Evolutionary conservation across 169 alveolate species (phyloP).

Genomic region (Eimeria tenella): DNA sequence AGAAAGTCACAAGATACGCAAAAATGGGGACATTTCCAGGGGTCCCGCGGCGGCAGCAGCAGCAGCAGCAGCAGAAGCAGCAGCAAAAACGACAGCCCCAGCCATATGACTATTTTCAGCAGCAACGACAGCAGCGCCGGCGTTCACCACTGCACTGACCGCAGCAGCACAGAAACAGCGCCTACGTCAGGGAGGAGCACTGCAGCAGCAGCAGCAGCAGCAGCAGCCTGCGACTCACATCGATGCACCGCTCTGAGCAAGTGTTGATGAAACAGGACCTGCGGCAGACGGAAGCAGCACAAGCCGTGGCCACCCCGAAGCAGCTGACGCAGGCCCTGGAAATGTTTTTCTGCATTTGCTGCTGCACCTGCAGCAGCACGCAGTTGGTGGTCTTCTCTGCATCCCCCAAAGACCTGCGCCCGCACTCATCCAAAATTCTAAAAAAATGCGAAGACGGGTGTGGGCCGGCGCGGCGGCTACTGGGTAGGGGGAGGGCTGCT

Average conservation of each 20-base stretch:
- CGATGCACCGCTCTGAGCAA: neutral
- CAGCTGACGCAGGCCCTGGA: neutral
- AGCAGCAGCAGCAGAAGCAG: neutral
- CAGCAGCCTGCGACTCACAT: neutral
- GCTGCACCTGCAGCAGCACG: slow-evolving; percentile 45
- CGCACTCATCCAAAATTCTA: slow-evolving; percentile 8
- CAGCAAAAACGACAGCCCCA: neutral
- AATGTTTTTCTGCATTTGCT: slow-evolving; percentile 4
- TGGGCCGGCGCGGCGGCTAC: neutral
- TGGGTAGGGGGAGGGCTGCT: neutral
- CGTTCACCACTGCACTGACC: neutral
- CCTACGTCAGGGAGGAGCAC: neutral
- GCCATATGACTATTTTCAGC: neutral
- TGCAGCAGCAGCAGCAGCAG: slow-evolving; percentile 5
- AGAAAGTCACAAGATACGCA: neutral
- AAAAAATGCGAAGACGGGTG: neutral
- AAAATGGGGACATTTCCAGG: neutral
- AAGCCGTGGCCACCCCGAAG: slow-evolving; percentile 2
- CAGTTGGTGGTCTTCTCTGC: neutral
- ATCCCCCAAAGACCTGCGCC: neutral
- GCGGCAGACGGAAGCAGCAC: slow-evolving; percentile 20
- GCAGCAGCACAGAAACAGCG: neutral
- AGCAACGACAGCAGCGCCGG: neutral
- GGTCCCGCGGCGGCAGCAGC: neutral
- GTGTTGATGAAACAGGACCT: slow-evolving; percentile 13